These are phyloP conservation scores for Euphrasia arctica DNA, from an alignment of 305 asterid species.

Conservation along the genomic window DNA sequence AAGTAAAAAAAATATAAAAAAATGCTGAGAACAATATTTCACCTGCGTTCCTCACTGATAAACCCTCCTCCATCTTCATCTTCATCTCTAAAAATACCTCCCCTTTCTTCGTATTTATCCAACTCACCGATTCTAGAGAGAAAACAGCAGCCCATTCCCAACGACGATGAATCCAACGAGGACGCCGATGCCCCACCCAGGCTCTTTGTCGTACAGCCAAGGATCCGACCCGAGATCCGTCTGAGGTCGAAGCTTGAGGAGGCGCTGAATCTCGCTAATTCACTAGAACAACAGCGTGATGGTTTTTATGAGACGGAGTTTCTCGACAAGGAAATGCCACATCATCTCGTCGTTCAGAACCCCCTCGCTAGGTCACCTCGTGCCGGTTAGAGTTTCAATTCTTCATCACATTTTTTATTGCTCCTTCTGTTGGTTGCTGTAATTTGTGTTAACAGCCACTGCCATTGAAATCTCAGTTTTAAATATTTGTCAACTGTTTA, in stretches of 20 bases:
- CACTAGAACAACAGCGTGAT: constrained; percentile 83
- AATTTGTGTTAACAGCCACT: background rate
- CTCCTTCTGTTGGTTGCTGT: constrained; percentile 9
- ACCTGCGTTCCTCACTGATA: constrained; percentile 25
- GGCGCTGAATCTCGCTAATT: constrained; percentile 79
- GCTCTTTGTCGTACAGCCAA: constrained; percentile 86
- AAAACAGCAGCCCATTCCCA: constrained; percentile 26
- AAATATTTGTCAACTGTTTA: background rate
- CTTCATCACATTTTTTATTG: background rate
- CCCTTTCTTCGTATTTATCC: constrained; percentile 31
- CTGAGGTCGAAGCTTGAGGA: constrained; percentile 70
- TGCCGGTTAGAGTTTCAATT: constrained; percentile 48
- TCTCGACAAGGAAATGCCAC: constrained; percentile 58
- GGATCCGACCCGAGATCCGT: constrained; percentile 65
- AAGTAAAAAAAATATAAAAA: background rate
- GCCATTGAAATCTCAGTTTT: background rate
- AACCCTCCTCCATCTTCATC: constrained; percentile 24
- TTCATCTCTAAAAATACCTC: background rate
- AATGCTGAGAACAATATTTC: constrained; percentile 32
- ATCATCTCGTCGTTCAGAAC: constrained; percentile 85
- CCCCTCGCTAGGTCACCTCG: constrained; percentile 59
- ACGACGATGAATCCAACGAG: constrained; percentile 36
- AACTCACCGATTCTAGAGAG: constrained; percentile 29
- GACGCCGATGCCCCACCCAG: constrained; percentile 59
- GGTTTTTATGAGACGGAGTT: constrained; percentile 56